Evolutionary conservation across 2,329 filamentous ascomycete genomes (phyloP), one percentile per base, ranked within the genome.

Genomic region (Colletotrichum melonis): DNA sequence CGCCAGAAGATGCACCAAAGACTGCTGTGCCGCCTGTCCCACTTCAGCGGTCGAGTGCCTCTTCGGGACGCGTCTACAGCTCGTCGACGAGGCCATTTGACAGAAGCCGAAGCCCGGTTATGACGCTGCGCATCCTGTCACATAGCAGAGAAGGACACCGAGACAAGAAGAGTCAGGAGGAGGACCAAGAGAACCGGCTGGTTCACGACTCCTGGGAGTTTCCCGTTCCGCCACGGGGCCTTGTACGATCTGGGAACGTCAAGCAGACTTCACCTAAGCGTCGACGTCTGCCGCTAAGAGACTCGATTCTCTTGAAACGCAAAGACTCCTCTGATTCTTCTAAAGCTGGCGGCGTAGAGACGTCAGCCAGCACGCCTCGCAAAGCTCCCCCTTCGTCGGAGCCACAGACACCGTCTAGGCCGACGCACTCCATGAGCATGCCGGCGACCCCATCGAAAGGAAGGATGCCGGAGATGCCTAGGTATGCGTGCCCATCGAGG

Each of bases 281-380:
- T 12, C 67, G 67, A 30, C 56, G 67, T 11, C 24, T 66, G 35
- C 67, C 60, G 2, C 56, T 73, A 26, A 62, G 71, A 62, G 71
- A 73, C 14, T 73, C 71, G 2, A 73, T 73, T 8, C 19, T 73
- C 24, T 14, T 73, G 46, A 73, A 59, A 12, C 56, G 71, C 16
- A 73, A 62, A 19, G 67, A 70, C 7, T 65, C 67, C 3, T 55
- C 67, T 19, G 67, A 66, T 11, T 56, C 42, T 4, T 66, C 71
- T 0, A 70, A 49, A 2, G 16, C 22, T 5, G 24, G 24, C 1
- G 24, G 24, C 1, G 30, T n/a, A 1, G 35, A 62, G 6, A 71
- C 67, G 9, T n/a, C 24, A 1, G 60, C 46, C 6, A 57, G 7
- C 1, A 55, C 57, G 4, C 62, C 71, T 1, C 60, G 35, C 1